Base-by-base conservation (phyloP, 75 land plant species). In the Isoetes taiwanensis region DNA sequence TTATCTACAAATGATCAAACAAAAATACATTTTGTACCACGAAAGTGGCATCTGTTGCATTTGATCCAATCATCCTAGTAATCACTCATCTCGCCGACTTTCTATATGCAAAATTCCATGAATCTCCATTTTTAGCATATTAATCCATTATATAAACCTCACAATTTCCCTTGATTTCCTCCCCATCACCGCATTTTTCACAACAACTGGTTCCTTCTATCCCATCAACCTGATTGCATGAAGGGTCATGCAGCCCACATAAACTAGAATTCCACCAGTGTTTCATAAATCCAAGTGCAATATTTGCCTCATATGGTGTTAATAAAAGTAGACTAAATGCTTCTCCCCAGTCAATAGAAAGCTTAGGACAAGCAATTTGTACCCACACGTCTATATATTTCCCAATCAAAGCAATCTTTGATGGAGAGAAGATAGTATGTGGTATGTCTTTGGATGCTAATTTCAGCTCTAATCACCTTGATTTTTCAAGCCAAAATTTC, bases 101-200 rank as follows among this genome's bases (percentile, higher is more conserved):
- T 34, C 30, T 42, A 59, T 91, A 87, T 33, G 78, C 59, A 1
- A 82, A 83, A 66, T 87, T 91, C 97, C 97, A 91, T 4, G 78
- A 80, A 30, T 94, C 97, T 32, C 97, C 97, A 81, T 91, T 89
- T 70, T 80, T 81, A 28, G 97, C 88, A 75, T 91, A 91, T 59
- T 91, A 91, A 52, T 91, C 95, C 97, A 91, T 91, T 0, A 94
- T 94, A 70, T 91, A 91, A n/a, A n/a, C n/a, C n/a, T n/a, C n/a
- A n/a, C n/a, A n/a, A n/a, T n/a, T n/a, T n/a, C n/a, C n/a, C n/a
- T n/a, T n/a, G n/a, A n/a, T n/a, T n/a, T n/a, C n/a, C n/a, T n/a
- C n/a, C n/a, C n/a, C n/a, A n/a, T n/a, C n/a, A n/a, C n/a, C n/a
- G n/a, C 56, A 8, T 29, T 46, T 29, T n/a, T n/a, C n/a, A n/a